Conservation (phyloP, 1,284 basidiomycete genomes). For the Moniliophthora roreri region DNA sequence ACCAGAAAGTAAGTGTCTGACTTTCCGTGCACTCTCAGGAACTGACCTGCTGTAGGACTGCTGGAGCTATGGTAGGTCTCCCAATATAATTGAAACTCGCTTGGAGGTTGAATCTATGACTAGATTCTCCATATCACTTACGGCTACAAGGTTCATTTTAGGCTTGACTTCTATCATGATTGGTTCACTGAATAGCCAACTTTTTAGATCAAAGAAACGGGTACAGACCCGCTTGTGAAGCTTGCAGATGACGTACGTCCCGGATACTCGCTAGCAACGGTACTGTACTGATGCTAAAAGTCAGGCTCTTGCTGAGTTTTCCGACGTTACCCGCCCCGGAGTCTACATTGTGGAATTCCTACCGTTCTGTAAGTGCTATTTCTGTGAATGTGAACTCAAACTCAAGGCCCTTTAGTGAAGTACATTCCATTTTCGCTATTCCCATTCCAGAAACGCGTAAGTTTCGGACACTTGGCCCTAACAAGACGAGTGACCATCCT, state of each 20-base stretch:
- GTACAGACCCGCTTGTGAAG: conserved; percentile 11
- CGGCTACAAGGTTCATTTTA: conserved; percentile 10
- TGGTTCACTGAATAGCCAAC: not conserved
- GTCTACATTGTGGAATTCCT: conserved; percentile 13
- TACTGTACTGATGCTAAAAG: not conserved
- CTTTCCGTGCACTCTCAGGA: not conserved
- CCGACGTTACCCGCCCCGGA: conserved; percentile 13
- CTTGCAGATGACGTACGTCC: conserved; percentile 9
- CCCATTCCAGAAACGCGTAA: conserved; percentile 11
- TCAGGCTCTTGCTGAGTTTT: conserved; percentile 13
- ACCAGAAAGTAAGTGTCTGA: conserved; percentile 9
- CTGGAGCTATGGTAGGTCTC: conserved; percentile 9
- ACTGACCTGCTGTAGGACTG: conserved; percentile 5
- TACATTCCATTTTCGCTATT: conserved; percentile 13
- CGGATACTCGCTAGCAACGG: not conserved
- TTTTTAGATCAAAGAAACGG: conserved; percentile 7
- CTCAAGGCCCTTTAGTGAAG: conserved; percentile 7
- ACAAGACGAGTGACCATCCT: not conserved
- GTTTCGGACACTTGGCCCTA: not conserved
- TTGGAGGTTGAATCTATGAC: not conserved
- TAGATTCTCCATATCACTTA: conserved; percentile 14
- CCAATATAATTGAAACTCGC: no score
- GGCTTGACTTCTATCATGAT: not conserved
- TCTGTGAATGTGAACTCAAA: not conserved
- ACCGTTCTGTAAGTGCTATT: conserved; percentile 7